Conservation (phyloP, 2,329 filamentous ascomycete species). For the Trichoderma lentiforme region DNA sequence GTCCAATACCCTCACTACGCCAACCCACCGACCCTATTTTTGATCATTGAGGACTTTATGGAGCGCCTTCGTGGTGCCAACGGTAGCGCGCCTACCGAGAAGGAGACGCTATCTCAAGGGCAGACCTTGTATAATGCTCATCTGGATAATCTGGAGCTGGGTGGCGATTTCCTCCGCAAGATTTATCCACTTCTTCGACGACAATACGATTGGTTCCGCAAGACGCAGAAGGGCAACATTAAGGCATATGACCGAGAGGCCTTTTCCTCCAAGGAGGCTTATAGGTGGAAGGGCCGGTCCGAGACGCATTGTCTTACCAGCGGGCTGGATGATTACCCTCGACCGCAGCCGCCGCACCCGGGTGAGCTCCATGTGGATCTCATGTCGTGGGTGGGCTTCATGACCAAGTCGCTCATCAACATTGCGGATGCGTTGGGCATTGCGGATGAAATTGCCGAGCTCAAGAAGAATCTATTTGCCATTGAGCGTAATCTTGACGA, state of each 20-base stretch:
- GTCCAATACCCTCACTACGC: conserved; percentile 96
- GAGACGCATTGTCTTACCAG: conserved; percentile 85
- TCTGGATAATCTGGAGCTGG: conserved; percentile 64
- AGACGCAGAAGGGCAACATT: conserved; percentile 85
- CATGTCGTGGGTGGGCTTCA: conserved; percentile 96
- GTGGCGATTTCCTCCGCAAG: conserved; percentile 67
- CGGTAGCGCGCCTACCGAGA: conserved; percentile 42
- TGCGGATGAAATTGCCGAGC: conserved; percentile 70
- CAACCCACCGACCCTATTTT: conserved; percentile 91
- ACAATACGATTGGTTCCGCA: conserved; percentile 93
- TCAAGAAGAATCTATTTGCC: conserved; percentile 67
- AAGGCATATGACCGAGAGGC: conserved; percentile 87
- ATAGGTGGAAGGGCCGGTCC: conserved; percentile 91
- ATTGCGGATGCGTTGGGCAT: conserved; percentile 75
- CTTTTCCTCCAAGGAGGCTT: conserved; percentile 85
- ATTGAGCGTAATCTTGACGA: conserved; percentile 86
- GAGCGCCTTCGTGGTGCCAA: conserved; percentile 66
- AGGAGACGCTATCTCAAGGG: conserved; percentile 41
- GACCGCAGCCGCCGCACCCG: conserved; percentile 87
- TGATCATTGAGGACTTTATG: conserved; percentile 80
- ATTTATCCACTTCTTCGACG: conserved; percentile 84
- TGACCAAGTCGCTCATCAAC: conserved; percentile 79
- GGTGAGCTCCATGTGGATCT: conserved; percentile 94
- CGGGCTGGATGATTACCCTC: conserved; percentile 93
- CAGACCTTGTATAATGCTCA: conserved; percentile 59